Percentiles rank a stretch among this genome's conserved stretches.
These are phyloP conservation scores for Bonnemaisonia californica DNA, from an alignment of 31 red algal genomes.

Conservation along the genomic window DNA sequence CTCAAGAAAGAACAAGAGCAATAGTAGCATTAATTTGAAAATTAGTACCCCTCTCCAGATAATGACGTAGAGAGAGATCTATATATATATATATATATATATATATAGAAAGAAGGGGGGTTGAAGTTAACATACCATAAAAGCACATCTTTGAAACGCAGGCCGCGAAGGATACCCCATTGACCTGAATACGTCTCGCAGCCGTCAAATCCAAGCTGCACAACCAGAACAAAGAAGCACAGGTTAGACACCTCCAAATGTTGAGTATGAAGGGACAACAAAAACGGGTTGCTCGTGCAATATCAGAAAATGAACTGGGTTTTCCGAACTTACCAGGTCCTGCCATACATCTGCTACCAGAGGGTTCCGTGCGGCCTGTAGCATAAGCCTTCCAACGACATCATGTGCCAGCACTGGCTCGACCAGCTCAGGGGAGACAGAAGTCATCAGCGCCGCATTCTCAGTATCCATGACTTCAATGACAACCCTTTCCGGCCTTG, in stretches of 20 bases:
- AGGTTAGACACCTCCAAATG: not conserved
- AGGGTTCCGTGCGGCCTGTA: conserved; percentile 66
- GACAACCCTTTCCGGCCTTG: conserved; percentile 58
- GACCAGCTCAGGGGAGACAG: conserved; percentile 64
- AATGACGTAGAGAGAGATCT: not conserved
- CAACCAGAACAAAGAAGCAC: not conserved
- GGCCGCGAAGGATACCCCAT: conserved; percentile 66
- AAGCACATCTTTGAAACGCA: conserved; percentile 56
- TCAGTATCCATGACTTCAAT: conserved; percentile 79
- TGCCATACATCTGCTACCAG: conserved; percentile 75
- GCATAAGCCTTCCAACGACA: conserved; percentile 67
- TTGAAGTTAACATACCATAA: conserved; percentile 50
- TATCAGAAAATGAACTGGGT: too few relatives aligned
- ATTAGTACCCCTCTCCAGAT: too few relatives aligned
- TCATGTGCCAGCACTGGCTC: conserved; percentile 77
- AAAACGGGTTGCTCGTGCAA: too few relatives aligned
- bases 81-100: not conserved
- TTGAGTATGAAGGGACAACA: too few relatives aligned
- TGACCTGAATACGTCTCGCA: conserved; percentile 72
- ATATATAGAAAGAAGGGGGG: not conserved
- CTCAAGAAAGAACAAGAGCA: too few relatives aligned
- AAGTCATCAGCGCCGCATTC: conserved; percentile 75
- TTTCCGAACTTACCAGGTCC: conserved; percentile 59
- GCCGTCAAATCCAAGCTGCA: conserved; percentile 70
- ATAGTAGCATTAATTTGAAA: too few relatives aligned